Conservation (phyloP, 768 basidiomycete species). For the Phylloporus sp. region DNA sequence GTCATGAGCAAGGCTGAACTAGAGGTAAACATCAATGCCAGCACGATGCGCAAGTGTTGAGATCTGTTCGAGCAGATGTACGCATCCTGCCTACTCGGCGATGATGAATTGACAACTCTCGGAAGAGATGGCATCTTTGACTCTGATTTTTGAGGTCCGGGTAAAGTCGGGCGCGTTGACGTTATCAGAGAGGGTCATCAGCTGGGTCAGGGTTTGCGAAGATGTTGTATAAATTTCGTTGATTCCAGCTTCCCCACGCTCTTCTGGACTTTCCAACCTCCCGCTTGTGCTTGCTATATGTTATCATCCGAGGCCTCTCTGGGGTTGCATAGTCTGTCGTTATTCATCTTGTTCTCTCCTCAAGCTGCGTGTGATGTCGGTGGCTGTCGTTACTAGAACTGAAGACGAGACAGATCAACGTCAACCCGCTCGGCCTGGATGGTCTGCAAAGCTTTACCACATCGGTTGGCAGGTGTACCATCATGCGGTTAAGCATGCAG, state of each 20-base stretch:
- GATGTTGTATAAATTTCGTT: not conserved
- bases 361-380: constrained; percentile 13
- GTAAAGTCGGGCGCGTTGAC: not conserved
- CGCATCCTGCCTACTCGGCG: constrained; percentile 36
- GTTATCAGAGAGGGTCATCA: not conserved
- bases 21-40: constrained; percentile 16
- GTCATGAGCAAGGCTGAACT: constrained; percentile 15
- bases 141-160: constrained; percentile 22
- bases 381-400: not conserved
- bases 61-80: constrained; percentile 24
- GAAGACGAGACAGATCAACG: constrained; percentile 3
- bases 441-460: constrained; percentile 18
- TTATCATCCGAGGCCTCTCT: not conserved
- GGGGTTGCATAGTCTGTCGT: not conserved
- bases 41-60: not conserved
- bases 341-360: not conserved
- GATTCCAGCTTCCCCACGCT: not conserved
- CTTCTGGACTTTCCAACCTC: not conserved
- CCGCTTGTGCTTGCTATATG: constrained; percentile 2
- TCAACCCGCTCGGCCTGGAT: constrained; percentile 4
- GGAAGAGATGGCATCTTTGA: constrained; percentile 28
- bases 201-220: not conserved
- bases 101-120: constrained; percentile 32
- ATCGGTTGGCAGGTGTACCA: constrained; percentile 35
- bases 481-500: constrained; percentile 64